Evolutionary conservation across 768 basidiomycete species (phyloP), one percentile per base, ranked within the genome.

Genomic region (Naganishia vaughanmartiniae): DNA sequence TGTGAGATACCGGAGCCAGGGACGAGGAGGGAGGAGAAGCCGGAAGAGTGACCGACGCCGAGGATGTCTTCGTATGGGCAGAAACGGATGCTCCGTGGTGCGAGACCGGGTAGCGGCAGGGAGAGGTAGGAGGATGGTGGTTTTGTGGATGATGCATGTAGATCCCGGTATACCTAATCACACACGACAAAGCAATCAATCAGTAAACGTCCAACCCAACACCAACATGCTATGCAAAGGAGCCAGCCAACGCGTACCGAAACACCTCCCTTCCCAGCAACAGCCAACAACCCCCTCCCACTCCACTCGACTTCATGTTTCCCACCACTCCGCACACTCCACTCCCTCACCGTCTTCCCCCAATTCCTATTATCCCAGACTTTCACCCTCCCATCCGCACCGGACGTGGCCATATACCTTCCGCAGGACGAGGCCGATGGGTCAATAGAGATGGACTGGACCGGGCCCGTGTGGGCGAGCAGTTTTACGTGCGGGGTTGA

Each of bases 361-460:
- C 93, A 97, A 83, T 93, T 96, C 69, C 96, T 83, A 77, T 90
- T 92, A 82, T 98, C 96, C 96, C 96, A 99, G 0, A 98, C 85
- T 76, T 97, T 98, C 63, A 99, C 90, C 0, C 83, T 87, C 0
- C 93, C 89, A 77, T 99, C 96, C 72, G 88, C 84, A 0, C 94
- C 94, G 1, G 89, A 85, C 0, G 92, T 95, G 0, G 91, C 90
- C 89, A 96, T 90, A 76, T 96, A 94, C 34, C 92, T 80, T 0
- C 95, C 95, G 1, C 89, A 89, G 7, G 88, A 84, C 11, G 65
- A 42, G 67, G 89, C 91, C 0, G 74, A 77, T 10, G 90, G 89
- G 80, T 98, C 95, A 5, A 96, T 86, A 30, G 89, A 86, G 21
- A 95, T 84, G 34, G 89, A 87, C 1, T 87, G 85, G 2, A 97